Base-by-base conservation (phyloP, 169 alveolate genomes). In the Cryptosporidium sp. region DNA sequence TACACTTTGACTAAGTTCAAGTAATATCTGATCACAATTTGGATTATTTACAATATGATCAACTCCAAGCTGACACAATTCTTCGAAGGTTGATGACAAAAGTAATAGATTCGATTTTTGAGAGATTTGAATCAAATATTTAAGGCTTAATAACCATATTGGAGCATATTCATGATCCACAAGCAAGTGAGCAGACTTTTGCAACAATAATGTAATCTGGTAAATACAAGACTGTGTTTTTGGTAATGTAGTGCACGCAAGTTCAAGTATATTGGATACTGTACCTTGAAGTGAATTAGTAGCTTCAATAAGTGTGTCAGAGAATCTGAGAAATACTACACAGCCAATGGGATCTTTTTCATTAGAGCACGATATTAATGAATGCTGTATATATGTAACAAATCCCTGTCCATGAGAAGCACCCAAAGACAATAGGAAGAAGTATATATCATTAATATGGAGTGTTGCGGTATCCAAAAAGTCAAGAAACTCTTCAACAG, bases 291-390 rank as follows among this genome's bases (percentile, higher is more conserved):
- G 29, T 16, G 89, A 61, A 65, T 80, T 80, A 8, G 80, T 65
- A 10, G 89, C 69, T 26, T 80, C 89, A 61, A 80, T 80, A 12
- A 80, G 45, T 21, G 89, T 45, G 21, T 80, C 89, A n/a, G 74
- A 59, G 29, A 80, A 80, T 62, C 89, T 37, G 18, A 80, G 65
- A 8, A 80, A 80, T 16, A 80, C 89, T 2, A 80, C 69, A 80
- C 89, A 80, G 2, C 89, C 89, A 7, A 65, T n/a, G 12, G 74
- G 75, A 26, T 80, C 89, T 39, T 80, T 48, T 62, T 80, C 89
- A 21, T 65, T 80, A 12, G 80, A 80, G 29, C 89, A 80, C 8
- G 73, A 31, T 8, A 80, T 10, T 12, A 80, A 39, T 23, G 89
- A 80, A 31, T 80, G 89, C 26, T 80, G 75, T 18, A 80, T 80